Base-by-base conservation (phyloP, 2,329 filamentous ascomycete species). In the Fusarium ramigenum region DNA sequence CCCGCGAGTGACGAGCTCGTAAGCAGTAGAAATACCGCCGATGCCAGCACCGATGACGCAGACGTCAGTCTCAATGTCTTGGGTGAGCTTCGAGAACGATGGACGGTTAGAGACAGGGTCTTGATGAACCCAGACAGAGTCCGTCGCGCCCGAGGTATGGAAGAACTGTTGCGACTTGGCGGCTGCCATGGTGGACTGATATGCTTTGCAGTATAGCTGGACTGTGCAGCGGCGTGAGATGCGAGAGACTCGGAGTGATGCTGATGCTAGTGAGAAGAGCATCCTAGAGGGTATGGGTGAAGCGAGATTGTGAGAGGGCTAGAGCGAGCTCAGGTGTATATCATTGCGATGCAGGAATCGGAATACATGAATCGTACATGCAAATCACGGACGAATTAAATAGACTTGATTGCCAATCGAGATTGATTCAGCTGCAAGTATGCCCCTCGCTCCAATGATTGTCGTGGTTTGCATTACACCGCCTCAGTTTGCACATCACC, bases 81-180 rank as follows among this genome's bases (percentile, higher is more conserved):
- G 46, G 2, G 8, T 47, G 1, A 75, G n/a, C 23, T 67, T 53
- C 0, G 40, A 30, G 34, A 75, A 75, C 0, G 44, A 50, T 2
- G 70, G 70, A 0, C 73, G 37, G 7, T 75, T 73, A 0, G 63
- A 69, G 1, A 89, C 88, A 1, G 85, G 85, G 30, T 86, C 80
- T 0, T 80, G 80, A 70, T 88, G 86, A 0, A 87, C 78, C 87
- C 88, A 90, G 25, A 90, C 88, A 0, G 88, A 77, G 58, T 88
- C 85, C 7, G 81, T 85, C 23, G 82, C 79, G 40, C 88, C 87
- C 2, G 86, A 87, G 9, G 87, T 88, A 44, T 72, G 59, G 4
- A 72, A 69, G 42, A 56, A 72, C 19, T 72, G 63, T 25, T 72
- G 69, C 1, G 69, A 68, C 18, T 69, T 72, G 16, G 68, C 47